Evolutionary conservation across 805 yeast genomes (phyloP), one percentile per base, ranked within the genome.

Genomic region (Cyberlindnera meyerae): DNA sequence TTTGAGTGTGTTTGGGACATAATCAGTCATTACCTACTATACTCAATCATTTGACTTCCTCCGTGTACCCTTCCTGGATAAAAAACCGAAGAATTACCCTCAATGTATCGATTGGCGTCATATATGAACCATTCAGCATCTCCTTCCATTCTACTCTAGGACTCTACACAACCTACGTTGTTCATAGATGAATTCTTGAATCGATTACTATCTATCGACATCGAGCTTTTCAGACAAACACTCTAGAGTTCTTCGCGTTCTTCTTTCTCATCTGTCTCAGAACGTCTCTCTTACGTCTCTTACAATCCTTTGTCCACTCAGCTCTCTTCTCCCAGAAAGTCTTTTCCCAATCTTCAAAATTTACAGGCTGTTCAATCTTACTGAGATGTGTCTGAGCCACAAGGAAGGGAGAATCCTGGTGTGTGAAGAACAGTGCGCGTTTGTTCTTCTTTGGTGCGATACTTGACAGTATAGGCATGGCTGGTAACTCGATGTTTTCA

Each of bases 241-340:
- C 41, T 26, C 47, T 43, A 2, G 53, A 44, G 31, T 34, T 49
- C 38, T 51, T 51, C 2, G 58, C 53, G 37, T 59, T 45, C 47
- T 49, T 57, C 49, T 78, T 81, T 48, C 71, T 74, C 48, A 68
- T 51, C 44, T 70, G 76, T 48, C 88, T 71, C 34, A 72, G 33
- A 5, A 75, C 84, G 51, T 89, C 97, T 60, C 90, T 73, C 54
- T 78, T 77, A 42, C 84, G 71, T 48, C 80, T 71, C 54, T 82
- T 81, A 58, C 89, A 75, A 37, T 79, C 85, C 43, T 83, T 73
- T 43, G 81, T 78, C 69, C 88, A 70, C 36, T 79, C 84, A 27
- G 90, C 89, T 59, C 97, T 74, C 56, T 79, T 75, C 30, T 77
- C 82, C 81, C 85, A 86, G 59, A 89, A 90, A 73, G 83, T 78